Base-by-base conservation (phyloP, 345 rosid species). In the Clarkia xantiana region DNA sequence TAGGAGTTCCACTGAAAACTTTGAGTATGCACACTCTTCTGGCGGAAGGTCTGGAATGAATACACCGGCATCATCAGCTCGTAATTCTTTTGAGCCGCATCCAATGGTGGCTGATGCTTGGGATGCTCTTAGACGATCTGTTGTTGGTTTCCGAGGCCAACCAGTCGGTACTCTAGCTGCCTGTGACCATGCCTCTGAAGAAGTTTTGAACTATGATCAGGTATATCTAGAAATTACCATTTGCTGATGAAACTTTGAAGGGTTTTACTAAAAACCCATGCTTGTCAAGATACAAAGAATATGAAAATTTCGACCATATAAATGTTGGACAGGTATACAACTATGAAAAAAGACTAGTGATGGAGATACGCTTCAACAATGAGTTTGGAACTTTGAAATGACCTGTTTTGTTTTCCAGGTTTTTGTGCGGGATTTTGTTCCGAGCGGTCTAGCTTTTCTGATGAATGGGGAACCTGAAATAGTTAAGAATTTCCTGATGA, bases 51-150 rank as follows among this genome's bases (percentile, higher is more conserved):
- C 82, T 0, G 91, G 86, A 55, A 67, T 76, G 54, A 72, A 78
- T 54, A 78, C 93, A 3, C 95, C 93, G 0, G 72, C 55, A 0
- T 86, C 95, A 8, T 80, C 89, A 0, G n/a, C 86, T 48, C 77
- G 81, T 53, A 82, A 86, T 81, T 79, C 89, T 7, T 86, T 86
- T 40, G 95, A 82, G 54, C 93, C 93, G 5, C 95, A 86, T 42
- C 95, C 95, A 0, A 80, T 82, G 93, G 80, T 86, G 11, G 86
- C 86, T 10, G 95, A 86, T 29, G 95, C 95, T 6, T 86, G 95
- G 95, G 95, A 86, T 45, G 78, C 95, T 51, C 68, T 86, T 3
- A 55, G 95, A 9, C 69, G 76, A 44, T 80, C 89, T 3, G 65
- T 80, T 58, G 95, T 86, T 52, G 50, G 65, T 68, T 86, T 74